Evolutionary conservation across 179 eudicot genomes (phyloP).

Genomic region (Corrigiola litoralis): DNA sequence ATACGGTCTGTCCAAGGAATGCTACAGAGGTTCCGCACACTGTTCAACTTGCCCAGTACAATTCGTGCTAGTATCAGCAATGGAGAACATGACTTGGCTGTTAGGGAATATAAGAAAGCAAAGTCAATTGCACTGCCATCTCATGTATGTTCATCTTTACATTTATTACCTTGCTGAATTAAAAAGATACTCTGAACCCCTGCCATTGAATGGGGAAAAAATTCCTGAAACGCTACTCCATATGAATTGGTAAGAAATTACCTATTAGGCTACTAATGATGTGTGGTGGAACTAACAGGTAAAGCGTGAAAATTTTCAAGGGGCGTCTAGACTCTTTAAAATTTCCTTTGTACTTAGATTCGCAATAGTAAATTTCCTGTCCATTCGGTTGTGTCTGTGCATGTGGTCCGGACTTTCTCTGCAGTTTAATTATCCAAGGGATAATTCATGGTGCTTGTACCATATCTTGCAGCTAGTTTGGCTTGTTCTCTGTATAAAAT

Average conservation of each 20-base stretch:
- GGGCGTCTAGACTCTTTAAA: too few relatives aligned
- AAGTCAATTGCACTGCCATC: slow-evolving; percentile 96
- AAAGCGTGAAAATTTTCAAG: background rate
- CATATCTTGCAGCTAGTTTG: too few relatives aligned
- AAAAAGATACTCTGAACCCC: background rate
- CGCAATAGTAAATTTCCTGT: background rate
- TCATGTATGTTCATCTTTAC: slow-evolving; percentile 51
- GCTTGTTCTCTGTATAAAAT: too few relatives aligned
- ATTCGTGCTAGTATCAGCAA: slow-evolving; percentile 88
- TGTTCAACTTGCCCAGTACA: slow-evolving; percentile 92
- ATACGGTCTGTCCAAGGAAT: slow-evolving; percentile 99
- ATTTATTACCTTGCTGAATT: background rate
- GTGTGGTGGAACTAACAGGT: background rate
- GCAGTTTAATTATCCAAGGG: background rate
- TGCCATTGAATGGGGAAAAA: too few relatives aligned
- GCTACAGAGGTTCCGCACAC: slow-evolving; percentile 98
- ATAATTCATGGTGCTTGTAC: background rate
- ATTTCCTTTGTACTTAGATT: background rate
- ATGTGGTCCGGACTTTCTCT: background rate
- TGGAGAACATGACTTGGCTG: slow-evolving; percentile 98
- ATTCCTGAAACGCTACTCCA: too few relatives aligned
- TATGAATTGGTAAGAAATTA: background rate
- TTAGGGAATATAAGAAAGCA: slow-evolving; percentile 97
- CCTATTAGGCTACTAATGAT: background rate
- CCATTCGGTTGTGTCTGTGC: background rate